Conservation (phyloP, 2,329 filamentous ascomycete genomes). For the Diaporthe capsici region DNA sequence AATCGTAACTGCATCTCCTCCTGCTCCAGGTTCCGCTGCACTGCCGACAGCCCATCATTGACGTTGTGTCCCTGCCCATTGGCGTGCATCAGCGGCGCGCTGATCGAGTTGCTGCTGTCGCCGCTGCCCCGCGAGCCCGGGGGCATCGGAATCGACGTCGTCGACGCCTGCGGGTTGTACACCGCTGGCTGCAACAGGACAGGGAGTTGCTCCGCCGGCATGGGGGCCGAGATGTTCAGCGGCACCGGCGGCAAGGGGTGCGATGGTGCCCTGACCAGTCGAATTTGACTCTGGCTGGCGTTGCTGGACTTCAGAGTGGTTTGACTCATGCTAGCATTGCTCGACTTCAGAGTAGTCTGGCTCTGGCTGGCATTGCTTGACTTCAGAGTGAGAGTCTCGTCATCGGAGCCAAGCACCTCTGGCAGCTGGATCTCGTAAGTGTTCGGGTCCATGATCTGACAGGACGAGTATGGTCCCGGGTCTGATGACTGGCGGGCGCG, state of each 20-base stretch:
- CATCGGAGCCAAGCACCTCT: constrained; percentile 47
- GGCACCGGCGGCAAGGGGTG: constrained; percentile 40
- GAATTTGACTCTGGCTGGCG: constrained; percentile 34
- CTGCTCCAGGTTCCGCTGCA: constrained; percentile 70
- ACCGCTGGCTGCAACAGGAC: constrained; percentile 69
- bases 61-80: constrained; percentile 44
- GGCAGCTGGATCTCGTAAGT: constrained; percentile 45
- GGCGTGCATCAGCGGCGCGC: constrained; percentile 5
- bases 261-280: constrained; percentile 36
- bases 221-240: constrained; percentile 63
- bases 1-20: constrained; percentile 69
- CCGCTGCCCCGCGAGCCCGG: constrained; percentile 33
- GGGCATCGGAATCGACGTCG: constrained; percentile 41
- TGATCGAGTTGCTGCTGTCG: constrained; percentile 26
- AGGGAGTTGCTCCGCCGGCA: constrained; percentile 63
- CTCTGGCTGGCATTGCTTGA: constrained; percentile 41
- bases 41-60: constrained; percentile 66
- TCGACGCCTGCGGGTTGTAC: constrained; percentile 61
- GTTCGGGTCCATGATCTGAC: constrained; percentile 35
- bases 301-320: constrained; percentile 28
- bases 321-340: constrained; percentile 41
- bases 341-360: constrained; percentile 42
- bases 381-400: constrained; percentile 43
- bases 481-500: constrained; percentile 40
- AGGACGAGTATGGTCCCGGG: constrained; percentile 36